A percentile compares a stretch with the other conserved stretches of the same genome.
Evolutionary conservation across 352 stramenopile genomes (phyloP).

Genomic region (Pythium brachiatum): DNA sequence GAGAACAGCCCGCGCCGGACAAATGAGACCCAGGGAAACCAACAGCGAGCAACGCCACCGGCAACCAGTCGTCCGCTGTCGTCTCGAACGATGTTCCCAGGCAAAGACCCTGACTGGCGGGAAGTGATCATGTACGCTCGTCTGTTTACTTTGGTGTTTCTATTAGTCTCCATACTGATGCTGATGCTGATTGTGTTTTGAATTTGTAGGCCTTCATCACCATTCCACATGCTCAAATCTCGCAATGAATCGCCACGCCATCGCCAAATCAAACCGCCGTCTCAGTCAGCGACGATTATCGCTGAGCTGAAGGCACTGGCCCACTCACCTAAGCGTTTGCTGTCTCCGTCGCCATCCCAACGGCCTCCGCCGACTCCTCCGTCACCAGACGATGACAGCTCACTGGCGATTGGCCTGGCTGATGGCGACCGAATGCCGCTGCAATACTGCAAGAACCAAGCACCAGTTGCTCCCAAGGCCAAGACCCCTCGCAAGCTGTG

Average conservation of each 20-base stretch:
- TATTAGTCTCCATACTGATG: too few species aligned
- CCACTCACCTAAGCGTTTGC: background rate
- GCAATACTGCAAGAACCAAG: conserved; percentile 61
- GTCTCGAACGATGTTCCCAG: conserved; percentile 11
- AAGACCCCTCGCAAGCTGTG: conserved; percentile 73
- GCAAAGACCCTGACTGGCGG: conserved; percentile 25
- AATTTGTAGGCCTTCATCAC: conserved; percentile 13
- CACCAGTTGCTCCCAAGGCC: conserved; percentile 43
- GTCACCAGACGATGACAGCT: background rate
- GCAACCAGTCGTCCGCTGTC: conserved; percentile 9
- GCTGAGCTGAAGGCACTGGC: conserved; percentile 21
- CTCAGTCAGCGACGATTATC: conserved; percentile 12
- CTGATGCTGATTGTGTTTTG: too few species aligned
- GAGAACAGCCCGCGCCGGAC: background rate
- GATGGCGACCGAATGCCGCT: conserved; percentile 20
- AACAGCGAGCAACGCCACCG: conserved; percentile 8
- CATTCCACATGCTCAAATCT: conserved; percentile 1
- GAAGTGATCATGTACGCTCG: conserved; percentile 26
- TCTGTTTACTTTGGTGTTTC: background rate
- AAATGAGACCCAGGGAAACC: background rate
- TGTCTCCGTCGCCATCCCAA: background rate
- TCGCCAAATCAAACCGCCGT: conserved; percentile 7
- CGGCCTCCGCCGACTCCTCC: background rate
- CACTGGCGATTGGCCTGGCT: conserved; percentile 23
- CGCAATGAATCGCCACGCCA: conserved; percentile 4